A percentile compares a stretch with the other conserved stretches of the same genome.
Conservation (phyloP, 306 rosid species). For the Mimosa pudica region DNA sequence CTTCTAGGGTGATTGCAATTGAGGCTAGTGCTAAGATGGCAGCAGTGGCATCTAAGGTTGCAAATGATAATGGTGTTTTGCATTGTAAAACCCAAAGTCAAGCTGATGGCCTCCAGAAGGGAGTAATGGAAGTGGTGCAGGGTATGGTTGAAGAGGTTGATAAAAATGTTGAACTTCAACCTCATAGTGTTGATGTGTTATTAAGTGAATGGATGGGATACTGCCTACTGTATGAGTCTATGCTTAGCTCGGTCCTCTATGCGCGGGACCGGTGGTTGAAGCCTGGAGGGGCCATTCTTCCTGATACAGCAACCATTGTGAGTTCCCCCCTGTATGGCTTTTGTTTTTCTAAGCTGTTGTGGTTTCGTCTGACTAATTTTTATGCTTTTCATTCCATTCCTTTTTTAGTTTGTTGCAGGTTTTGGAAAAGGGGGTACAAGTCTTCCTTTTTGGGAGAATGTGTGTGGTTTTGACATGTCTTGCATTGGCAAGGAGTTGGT, state of each 20-base stretch:
- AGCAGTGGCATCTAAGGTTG: conserved; percentile 80
- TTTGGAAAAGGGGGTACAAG: conserved; percentile 91
- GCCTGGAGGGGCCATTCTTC: conserved; percentile 95
- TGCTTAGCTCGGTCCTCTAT: conserved; percentile 90
- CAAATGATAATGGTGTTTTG: conserved; percentile 66
- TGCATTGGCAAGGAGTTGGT: conserved; percentile 84
- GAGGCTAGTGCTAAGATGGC: conserved; percentile 98
- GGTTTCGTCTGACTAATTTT: background rate
- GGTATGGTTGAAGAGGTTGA: conserved; percentile 87
- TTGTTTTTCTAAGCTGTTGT: conserved; percentile 16
- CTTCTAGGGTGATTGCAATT: conserved; percentile 85
- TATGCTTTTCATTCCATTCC: conserved; percentile 25
- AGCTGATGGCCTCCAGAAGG: conserved; percentile 42
- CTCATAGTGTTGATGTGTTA: conserved; percentile 82
- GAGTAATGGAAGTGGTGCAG: conserved; percentile 74
- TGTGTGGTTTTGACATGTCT: conserved; percentile 79
- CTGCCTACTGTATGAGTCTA: conserved; percentile 89
- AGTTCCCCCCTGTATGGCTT: conserved; percentile 37
- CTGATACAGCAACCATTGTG: conserved; percentile 92
- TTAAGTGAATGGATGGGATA: conserved; percentile 99
- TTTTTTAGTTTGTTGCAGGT: conserved; percentile 85
- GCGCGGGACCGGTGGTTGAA: conserved; percentile 93
- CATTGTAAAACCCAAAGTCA: conserved; percentile 42
- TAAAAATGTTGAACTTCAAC: conserved; percentile 58
- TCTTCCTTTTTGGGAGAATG: conserved; percentile 92